phyloP scores from a whole-genome alignment of 208 protist genomes.

The Balamuthia mandrillaris region DNA sequence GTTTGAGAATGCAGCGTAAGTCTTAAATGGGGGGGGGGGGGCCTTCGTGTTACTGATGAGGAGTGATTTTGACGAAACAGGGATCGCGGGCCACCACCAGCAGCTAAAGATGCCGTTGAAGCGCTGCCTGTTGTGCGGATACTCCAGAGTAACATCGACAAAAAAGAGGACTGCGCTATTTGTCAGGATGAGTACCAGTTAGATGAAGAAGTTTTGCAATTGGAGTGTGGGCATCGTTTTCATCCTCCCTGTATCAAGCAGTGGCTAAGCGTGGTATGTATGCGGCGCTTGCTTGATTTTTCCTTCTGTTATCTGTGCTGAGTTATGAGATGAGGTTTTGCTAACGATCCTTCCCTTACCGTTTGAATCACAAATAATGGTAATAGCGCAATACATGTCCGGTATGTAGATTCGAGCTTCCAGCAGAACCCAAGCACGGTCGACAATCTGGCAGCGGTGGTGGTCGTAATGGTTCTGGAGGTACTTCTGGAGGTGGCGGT shows the following conservation, averaged over 20 bases:
- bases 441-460: too few species aligned
- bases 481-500: too few species aligned
- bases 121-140: background rate
- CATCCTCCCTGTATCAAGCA: constrained; percentile 18
- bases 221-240: background rate
- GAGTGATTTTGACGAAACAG: background rate
- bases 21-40: background rate
- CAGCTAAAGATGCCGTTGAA: background rate
- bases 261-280: background rate
- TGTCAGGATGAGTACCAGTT: constrained; percentile 9
- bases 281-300: background rate
- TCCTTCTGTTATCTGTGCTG: background rate
- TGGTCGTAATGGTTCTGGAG: too few species aligned
- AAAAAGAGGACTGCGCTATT: background rate
- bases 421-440: background rate
- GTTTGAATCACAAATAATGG: background rate
- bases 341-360: background rate
- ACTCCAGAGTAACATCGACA: background rate
- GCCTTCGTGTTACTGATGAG: background rate
- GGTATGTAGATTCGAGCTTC: background rate
- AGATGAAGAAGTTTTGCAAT: background rate
- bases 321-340: background rate
- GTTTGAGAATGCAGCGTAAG: constrained; percentile 8
- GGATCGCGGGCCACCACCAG: constrained; percentile 14
- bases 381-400: constrained; percentile 9